These are phyloP conservation scores for Stagonosporopsis rhizophila DNA, from an alignment of 2,329 filamentous ascomycete species.

Conservation along the genomic window DNA sequence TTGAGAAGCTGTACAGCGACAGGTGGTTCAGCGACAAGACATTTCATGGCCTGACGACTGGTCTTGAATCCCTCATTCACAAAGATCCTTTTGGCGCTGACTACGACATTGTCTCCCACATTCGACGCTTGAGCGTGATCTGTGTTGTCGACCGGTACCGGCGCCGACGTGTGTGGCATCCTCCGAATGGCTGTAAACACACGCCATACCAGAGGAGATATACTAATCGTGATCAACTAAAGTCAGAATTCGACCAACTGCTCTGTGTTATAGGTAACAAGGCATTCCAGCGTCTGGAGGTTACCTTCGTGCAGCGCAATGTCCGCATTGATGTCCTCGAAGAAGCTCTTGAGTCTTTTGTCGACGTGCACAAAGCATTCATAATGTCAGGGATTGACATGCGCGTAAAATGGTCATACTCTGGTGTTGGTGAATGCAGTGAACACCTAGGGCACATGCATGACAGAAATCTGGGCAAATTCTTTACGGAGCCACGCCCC, in stretches of 20 bases:
- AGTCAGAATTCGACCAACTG: not conserved
- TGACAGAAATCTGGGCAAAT: not conserved
- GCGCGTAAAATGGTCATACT: not conserved
- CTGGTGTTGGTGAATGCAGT: not conserved
- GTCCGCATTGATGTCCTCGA: conserved; percentile 3
- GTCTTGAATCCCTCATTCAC: not conserved
- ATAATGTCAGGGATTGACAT: not conserved
- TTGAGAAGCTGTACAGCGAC: not conserved
- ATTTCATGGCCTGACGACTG: not conserved
- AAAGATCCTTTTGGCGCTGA: not conserved
- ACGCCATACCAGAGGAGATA: not conserved
- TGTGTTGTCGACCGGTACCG: not conserved
- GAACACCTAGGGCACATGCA: not conserved
- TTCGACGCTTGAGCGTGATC: not conserved
- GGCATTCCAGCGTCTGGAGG: not conserved
- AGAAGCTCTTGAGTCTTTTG: not conserved
- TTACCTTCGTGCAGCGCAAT: conserved; percentile 1
- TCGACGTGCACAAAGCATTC: not conserved
- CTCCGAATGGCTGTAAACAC: not conserved
- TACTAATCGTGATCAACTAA: not conserved
- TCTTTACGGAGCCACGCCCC: not conserved
- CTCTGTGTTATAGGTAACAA: not conserved
- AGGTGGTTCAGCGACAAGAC: not conserved
- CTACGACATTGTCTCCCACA: not conserved
- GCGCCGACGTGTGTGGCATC: not conserved